Conservation (phyloP, 441 rosid species). For the Euphorbia neoarborescens region DNA sequence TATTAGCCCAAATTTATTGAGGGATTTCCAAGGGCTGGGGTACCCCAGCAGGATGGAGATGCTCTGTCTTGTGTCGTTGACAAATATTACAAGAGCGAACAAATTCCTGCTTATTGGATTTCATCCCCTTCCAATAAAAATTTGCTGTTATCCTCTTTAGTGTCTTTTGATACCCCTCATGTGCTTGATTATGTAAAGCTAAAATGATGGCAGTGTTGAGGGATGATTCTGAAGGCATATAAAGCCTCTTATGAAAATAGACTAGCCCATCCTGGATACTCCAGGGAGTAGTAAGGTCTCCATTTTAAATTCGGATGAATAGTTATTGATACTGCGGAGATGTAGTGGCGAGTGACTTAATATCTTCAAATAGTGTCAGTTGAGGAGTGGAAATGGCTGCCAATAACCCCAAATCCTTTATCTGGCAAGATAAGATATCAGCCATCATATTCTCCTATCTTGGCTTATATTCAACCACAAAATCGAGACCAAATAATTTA, state of each 20-base stretch:
- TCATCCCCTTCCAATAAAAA: too few species aligned
- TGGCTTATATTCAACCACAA: not conserved
- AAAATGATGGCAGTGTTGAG: too few species aligned
- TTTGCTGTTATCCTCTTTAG: too few species aligned
- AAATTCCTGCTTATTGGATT: not conserved
- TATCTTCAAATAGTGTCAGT: too few species aligned
- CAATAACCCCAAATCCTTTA: not conserved
- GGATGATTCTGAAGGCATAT: too few species aligned
- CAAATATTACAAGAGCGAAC: fast-evolving
- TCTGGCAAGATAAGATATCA: not conserved
- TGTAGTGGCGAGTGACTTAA: too few species aligned
- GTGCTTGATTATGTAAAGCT: too few species aligned
- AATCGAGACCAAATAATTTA: not conserved
- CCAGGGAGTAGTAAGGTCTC: too few species aligned
- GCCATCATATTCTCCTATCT: not conserved
- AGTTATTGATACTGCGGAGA: fast-evolving
- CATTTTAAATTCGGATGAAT: not conserved
- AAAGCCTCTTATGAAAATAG: too few species aligned
- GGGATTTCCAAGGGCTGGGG: not conserved
- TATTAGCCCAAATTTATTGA: not conserved
- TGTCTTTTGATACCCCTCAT: too few species aligned
- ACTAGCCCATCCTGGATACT: too few species aligned
- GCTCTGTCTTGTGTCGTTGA: not conserved
- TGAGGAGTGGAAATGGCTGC: not conserved
- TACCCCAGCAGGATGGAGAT: not conserved